phyloP scores from a whole-genome alignment of 768 basidiomycete genomes.

The Steccherinum ochraceum region DNA sequence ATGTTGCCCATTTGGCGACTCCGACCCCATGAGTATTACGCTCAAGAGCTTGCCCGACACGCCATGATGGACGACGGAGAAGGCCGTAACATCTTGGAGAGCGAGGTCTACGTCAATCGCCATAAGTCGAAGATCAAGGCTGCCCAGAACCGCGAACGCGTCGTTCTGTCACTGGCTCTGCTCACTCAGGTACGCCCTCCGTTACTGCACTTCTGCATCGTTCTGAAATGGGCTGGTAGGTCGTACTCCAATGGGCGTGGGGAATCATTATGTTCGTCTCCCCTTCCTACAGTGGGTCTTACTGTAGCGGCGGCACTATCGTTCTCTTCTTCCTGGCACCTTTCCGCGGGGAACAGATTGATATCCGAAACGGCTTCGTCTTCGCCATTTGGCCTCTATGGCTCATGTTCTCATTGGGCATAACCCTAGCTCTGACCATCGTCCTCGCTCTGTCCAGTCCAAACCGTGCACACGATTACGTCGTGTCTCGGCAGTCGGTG shows the following conservation, averaged over 20 bases:
- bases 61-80: slow-evolving; percentile 6
- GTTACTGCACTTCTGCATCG: not conserved
- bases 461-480: slow-evolving; percentile 5
- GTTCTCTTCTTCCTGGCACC: slow-evolving; percentile 15
- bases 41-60: slow-evolving; percentile 8
- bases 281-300: slow-evolving; percentile 15
- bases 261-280: slow-evolving; percentile 21
- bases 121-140: slow-evolving; percentile 11
- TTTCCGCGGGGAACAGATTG: slow-evolving; percentile 12
- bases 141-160: slow-evolving; percentile 14
- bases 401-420: slow-evolving; percentile 20
- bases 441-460: slow-evolving; percentile 17
- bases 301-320: slow-evolving; percentile 15
- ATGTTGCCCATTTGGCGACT: slow-evolving; percentile 21
- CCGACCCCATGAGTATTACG: slow-evolving; percentile 12
- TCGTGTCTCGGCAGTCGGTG: not conserved
- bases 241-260: slow-evolving; percentile 23
- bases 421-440: slow-evolving; percentile 16
- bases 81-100: not conserved
- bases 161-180: slow-evolving; percentile 19
- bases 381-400: slow-evolving; percentile 20
- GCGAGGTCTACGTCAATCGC: slow-evolving; percentile 2
- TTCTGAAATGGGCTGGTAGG: slow-evolving; percentile 9
- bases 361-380: slow-evolving; percentile 2
- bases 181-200: slow-evolving; percentile 15